These are phyloP conservation scores for Colletotrichum coccodes DNA, from an alignment of 2,329 filamentous ascomycete genomes.

Conservation along the genomic window DNA sequence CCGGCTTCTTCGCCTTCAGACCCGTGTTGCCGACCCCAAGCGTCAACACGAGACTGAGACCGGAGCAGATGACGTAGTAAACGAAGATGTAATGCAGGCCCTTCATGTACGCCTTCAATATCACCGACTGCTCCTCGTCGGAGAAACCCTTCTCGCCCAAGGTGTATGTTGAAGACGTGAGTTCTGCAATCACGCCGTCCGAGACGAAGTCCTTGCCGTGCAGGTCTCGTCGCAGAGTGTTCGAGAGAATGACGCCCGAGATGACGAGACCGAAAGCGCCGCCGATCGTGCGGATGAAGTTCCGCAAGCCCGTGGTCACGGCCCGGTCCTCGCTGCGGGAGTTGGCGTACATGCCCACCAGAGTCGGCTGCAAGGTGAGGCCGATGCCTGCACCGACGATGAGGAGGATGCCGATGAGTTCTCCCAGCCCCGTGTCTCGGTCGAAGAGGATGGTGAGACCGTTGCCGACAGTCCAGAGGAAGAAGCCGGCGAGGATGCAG, in stretches of 20 bases:
- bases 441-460: conserved; percentile 42
- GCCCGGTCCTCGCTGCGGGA: conserved; percentile 46
- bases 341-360: conserved; percentile 50
- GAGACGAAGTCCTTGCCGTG: conserved; percentile 16
- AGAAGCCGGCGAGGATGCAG: conserved; percentile 44
- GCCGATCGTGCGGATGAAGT: conserved; percentile 49
- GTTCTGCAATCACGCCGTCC: conserved; percentile 34
- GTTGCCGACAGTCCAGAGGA: conserved; percentile 47
- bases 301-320: conserved; percentile 49
- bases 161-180: conserved; percentile 39
- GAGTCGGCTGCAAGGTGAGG: conserved; percentile 47
- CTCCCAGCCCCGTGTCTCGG: conserved; percentile 37
- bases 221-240: conserved; percentile 36
- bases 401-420: conserved; percentile 43
- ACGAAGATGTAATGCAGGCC: conserved; percentile 41
- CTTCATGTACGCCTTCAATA: conserved; percentile 41
- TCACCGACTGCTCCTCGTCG: conserved; percentile 29
- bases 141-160: conserved; percentile 35
- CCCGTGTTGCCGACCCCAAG: conserved; percentile 37
- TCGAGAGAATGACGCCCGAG: conserved; percentile 44
- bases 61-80: conserved; percentile 37
- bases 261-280: conserved; percentile 46
- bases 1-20: conserved; percentile 32
- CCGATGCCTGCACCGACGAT: conserved; percentile 48
- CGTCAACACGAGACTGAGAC: conserved; percentile 31